Percentiles rank a stretch among this genome's conserved stretches.
Conservation (phyloP, 371 early-diverging fungal genomes). For the Mucor plumbeus region DNA sequence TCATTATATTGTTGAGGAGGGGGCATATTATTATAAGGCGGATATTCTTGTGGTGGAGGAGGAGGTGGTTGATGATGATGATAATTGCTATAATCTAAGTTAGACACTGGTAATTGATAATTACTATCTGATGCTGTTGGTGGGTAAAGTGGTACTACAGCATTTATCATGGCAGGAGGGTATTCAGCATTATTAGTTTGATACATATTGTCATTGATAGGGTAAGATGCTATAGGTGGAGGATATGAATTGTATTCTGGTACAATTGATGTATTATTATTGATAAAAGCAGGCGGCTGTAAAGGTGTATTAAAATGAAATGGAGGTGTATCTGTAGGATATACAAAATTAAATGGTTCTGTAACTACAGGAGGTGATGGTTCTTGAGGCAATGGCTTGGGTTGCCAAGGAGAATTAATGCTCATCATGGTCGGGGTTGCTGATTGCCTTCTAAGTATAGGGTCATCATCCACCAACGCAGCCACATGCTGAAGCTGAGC, state of each 20-base stretch:
- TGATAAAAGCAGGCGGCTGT: constrained; percentile 11
- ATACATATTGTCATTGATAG: background rate
- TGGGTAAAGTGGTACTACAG: background rate
- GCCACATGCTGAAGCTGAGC: constrained; percentile 18
- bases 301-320: constrained; percentile 15
- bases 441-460: constrained; percentile 17
- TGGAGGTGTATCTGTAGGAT: constrained; percentile 10
- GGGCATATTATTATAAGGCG: background rate
- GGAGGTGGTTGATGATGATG: background rate
- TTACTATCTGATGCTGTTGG: background rate
- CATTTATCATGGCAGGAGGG: constrained; percentile 11
- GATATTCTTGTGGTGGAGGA: background rate
- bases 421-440: constrained; percentile 8
- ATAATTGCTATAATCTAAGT: background rate
- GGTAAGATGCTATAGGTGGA: constrained; percentile 11
- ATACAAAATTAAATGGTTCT: constrained; percentile 9
- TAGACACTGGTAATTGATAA: background rate
- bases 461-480: constrained; percentile 10
- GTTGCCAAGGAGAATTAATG: constrained; percentile 20
- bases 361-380: constrained; percentile 12
- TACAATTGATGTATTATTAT: background rate
- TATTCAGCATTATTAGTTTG: background rate
- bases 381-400: constrained; percentile 23
- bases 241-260: constrained; percentile 2
- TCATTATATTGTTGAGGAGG: constrained; percentile 1